These are phyloP conservation scores for Rhodamnia rubescens DNA, from an alignment of 345 rosid species.

Conservation along the genomic window DNA sequence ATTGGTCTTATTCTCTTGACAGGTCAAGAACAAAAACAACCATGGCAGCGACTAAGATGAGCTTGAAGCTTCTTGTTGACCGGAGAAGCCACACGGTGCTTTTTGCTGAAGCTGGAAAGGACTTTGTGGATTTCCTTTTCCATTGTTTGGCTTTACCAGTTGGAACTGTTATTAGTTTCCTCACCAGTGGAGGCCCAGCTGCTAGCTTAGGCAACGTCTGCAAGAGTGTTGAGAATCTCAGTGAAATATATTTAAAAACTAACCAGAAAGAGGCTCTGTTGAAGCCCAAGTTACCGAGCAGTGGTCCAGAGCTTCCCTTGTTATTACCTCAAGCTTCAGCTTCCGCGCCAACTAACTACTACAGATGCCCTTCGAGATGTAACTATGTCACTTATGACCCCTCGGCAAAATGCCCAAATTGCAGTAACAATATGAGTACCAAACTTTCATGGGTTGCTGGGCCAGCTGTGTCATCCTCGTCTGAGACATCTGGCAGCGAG, in stretches of 20 bases:
- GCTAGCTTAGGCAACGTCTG: background rate
- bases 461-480: background rate
- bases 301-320: background rate
- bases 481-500: background rate
- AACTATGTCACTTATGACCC: background rate
- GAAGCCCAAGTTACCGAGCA: background rate
- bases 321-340: background rate
- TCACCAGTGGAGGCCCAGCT: background rate
- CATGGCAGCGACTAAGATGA: background rate
- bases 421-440: background rate
- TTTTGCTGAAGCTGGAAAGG: constrained; percentile 6
- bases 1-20: background rate
- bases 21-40: background rate
- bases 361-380: background rate
- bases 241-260: background rate
- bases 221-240: background rate
- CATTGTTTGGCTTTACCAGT: background rate
- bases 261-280: background rate
- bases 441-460: background rate
- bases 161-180: background rate
- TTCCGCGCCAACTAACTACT: background rate
- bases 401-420: background rate
- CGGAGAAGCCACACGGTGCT: background rate
- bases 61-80: constrained; percentile 2
- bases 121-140: constrained; percentile 6